phyloP scores from a whole-genome alignment of 2,329 filamentous ascomycete species.

The Endoconidiophora polonica region DNA sequence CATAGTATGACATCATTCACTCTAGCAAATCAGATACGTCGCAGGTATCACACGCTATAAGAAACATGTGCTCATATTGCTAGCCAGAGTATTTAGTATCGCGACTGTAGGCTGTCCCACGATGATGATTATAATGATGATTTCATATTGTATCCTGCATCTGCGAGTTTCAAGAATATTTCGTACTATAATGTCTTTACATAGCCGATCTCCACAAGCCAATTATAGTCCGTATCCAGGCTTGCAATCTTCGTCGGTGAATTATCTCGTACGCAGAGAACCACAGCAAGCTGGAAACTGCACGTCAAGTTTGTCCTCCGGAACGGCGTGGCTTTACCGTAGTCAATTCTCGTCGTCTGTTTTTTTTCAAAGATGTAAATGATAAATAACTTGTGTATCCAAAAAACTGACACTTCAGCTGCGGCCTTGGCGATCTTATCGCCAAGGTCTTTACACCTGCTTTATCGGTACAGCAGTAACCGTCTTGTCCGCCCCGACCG shows the following conservation, averaged over 20 bases:
- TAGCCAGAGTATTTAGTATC: no score
- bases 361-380: conserved; percentile 39
- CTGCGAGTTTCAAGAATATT: neutral
- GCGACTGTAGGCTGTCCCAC: no score
- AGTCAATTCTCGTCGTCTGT: conserved; percentile 37
- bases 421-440: no score
- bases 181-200: neutral
- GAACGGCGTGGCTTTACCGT: conserved; percentile 17
- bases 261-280: conserved; percentile 50
- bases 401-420: conserved; percentile 28
- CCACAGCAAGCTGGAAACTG: conserved; percentile 32
- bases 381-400: conserved; percentile 33
- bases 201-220: conserved; percentile 3
- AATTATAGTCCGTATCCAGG: conserved; percentile 19
- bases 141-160: neutral
- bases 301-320: conserved; percentile 22
- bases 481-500: conserved; percentile 10
- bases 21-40: no score
- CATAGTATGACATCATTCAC: no score
- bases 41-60: no score
- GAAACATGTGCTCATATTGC: no score
- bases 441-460: no score
- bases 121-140: neutral
- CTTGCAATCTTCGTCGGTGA: conserved; percentile 49
- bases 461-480: no score